Percentiles rank a stretch among this genome's conserved stretches.
phyloP scores from a whole-genome alignment of 192 early-diverging fungal genomes.

The Rhizoclosmatium sp. region DNA sequence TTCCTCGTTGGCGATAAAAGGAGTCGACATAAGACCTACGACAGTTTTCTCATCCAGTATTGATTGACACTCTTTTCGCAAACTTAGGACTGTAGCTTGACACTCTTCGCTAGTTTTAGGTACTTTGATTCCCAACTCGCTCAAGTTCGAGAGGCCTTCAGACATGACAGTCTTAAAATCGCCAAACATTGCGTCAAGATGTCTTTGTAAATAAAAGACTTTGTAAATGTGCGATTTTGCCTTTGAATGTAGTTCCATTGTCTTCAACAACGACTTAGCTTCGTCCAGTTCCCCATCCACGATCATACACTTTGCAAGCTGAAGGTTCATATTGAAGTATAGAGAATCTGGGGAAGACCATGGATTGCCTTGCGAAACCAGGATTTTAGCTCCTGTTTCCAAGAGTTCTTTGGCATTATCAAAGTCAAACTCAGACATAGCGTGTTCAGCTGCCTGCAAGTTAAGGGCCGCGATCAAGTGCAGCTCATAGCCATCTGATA shows the following conservation, averaged over 20 bases:
- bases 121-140: conserved; percentile 28
- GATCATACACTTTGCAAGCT: conserved; percentile 38
- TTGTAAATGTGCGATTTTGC: conserved; percentile 11
- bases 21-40: conserved; percentile 7
- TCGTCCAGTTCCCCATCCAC: conserved; percentile 45
- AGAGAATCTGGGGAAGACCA: conserved; percentile 30
- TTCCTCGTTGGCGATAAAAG: conserved; percentile 13
- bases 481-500: conserved; percentile 37
- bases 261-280: conserved; percentile 32
- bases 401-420: conserved; percentile 34
- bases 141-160: conserved; percentile 39
- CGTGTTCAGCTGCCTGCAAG: conserved; percentile 40
- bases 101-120: conserved; percentile 31
- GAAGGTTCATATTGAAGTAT: conserved; percentile 40
- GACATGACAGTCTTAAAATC: conserved; percentile 41
- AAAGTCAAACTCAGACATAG: conserved; percentile 29
- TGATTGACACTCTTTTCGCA: conserved; percentile 30
- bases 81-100: conserved; percentile 2
- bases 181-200: conserved; percentile 33
- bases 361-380: conserved; percentile 11
- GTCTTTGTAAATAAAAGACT: conserved; percentile 27
- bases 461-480: conserved; percentile 39
- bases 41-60: conserved; percentile 14
- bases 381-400: conserved; percentile 22
- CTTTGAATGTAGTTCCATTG: conserved; percentile 25